These are phyloP conservation scores for Teratosphaeria viscida DNA, from an alignment of 2,329 filamentous ascomycete genomes.

Conservation along the genomic window DNA sequence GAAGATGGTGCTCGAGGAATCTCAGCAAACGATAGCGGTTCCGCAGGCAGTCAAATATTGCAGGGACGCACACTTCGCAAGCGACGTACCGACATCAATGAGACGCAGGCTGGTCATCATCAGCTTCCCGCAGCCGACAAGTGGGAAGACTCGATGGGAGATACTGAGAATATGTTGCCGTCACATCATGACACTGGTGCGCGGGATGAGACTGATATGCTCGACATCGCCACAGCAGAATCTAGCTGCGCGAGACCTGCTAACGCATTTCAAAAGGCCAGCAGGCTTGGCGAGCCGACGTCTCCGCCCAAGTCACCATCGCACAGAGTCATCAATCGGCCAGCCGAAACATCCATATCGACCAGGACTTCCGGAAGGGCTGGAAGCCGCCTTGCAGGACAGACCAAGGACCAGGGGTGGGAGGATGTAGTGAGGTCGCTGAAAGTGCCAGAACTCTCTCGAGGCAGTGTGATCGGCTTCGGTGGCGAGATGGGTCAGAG, in stretches of 20 bases:
- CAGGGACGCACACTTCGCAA: slow-evolving; percentile 6
- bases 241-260: not conserved
- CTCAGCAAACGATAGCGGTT: slow-evolving; percentile 1
- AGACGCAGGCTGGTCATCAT: slow-evolving; percentile 8
- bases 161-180: not conserved
- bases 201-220: not conserved
- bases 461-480: slow-evolving; percentile 15
- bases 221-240: not conserved
- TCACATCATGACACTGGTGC: not conserved
- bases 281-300: not conserved
- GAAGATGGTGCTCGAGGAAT: not conserved
- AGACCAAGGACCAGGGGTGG: slow-evolving; percentile 4
- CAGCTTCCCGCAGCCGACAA: no score
- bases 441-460: slow-evolving; percentile 11
- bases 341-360: not conserved
- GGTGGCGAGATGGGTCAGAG: slow-evolving; percentile 20
- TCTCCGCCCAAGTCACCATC: not conserved
- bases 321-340: not conserved
- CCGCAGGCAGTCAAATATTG: not conserved
- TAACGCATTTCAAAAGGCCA: not conserved
- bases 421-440: slow-evolving; percentile 11
- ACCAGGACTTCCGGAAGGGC: not conserved
- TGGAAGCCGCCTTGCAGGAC: not conserved
- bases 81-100: slow-evolving; percentile 8
- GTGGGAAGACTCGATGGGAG: slow-evolving; percentile 1